A percentile compares a stretch with the other conserved stretches of the same genome.
Conservation (phyloP, 768 basidiomycete species). For the Lyophyllum shimeji region DNA sequence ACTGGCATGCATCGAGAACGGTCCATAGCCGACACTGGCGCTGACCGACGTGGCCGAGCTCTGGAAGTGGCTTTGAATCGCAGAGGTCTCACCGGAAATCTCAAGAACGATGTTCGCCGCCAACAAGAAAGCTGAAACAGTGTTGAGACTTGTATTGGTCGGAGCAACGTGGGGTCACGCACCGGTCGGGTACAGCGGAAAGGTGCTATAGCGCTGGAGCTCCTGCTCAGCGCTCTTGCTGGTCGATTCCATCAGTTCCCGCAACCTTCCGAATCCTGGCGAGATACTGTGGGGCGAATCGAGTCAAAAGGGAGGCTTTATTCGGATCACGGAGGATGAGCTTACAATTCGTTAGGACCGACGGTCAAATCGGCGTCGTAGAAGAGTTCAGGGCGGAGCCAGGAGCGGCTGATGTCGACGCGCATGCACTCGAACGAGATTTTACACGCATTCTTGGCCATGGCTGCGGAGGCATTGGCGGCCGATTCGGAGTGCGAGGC, state of each 20-base stretch:
- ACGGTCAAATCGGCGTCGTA: constrained; percentile 5
- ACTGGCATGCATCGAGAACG: constrained; percentile 1
- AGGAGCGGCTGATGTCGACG: constrained; percentile 5
- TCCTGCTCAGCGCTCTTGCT: neutral
- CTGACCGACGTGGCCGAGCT: neutral
- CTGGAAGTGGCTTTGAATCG: neutral
- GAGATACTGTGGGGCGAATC: neutral
- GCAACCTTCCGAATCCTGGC: neutral
- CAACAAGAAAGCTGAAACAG: neutral
- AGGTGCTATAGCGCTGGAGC: neutral
- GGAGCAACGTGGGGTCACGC: neutral
- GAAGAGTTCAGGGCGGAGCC: constrained; percentile 9
- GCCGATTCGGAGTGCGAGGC: neutral
- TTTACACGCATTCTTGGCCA: constrained; percentile 10
- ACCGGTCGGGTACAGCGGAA: constrained; percentile 1
- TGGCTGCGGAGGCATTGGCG: neutral
- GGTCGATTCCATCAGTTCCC: neutral
- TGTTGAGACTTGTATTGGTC: neutral
- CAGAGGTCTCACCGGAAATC: neutral
- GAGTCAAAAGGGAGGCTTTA: neutral
- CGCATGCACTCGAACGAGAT: constrained; percentile 12
- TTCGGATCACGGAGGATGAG: neutral
- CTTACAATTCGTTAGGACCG: constrained; percentile 2
- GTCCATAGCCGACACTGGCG: constrained; percentile 1
- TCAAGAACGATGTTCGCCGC: constrained; percentile 5